Evolutionary conservation across 192 early-diverging fungal species (phyloP).

Genomic region (Rhizophagus prolifer): DNA sequence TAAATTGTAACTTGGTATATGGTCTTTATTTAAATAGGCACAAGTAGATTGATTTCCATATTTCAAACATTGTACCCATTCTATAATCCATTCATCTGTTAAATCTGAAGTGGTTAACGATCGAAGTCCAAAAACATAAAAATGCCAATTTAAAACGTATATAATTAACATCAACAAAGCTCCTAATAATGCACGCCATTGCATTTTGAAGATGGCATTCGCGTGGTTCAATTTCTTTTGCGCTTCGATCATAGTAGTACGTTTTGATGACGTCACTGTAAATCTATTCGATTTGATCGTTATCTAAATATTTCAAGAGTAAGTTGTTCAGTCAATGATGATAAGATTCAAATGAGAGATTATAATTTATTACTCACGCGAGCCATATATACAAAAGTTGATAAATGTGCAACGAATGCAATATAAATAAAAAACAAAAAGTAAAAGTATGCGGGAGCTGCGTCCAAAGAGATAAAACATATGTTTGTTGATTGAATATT

Average conservation of each 20-base stretch:
- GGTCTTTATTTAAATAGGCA: background rate
- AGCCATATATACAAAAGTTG: conserved; percentile 11
- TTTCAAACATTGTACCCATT: background rate
- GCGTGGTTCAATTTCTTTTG: background rate
- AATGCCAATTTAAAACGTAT: conserved; percentile 3
- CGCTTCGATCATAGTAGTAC: background rate
- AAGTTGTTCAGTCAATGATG: background rate
- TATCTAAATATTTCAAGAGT: background rate
- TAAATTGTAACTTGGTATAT: background rate
- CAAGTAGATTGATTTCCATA: background rate
- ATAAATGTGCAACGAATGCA: background rate
- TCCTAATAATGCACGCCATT: conserved; percentile 25
- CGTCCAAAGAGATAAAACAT: background rate
- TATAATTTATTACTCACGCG: background rate
- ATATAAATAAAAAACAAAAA: conserved; percentile 8
- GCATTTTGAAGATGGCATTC: background rate
- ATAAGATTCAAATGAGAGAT: too few species aligned
- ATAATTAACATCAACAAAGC: conserved; percentile 17
- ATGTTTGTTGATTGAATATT: conserved; percentile 1
- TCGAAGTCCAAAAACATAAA: background rate
- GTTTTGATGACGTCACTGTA: background rate
- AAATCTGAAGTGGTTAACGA: too few species aligned
- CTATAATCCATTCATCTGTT: background rate
- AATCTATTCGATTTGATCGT: background rate
- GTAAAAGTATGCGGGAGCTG: background rate